A percentile compares a stretch with the other conserved stretches of the same genome.
Evolutionary conservation across 768 basidiomycete species (phyloP).

Genomic region (Boletellus ananiceps): DNA sequence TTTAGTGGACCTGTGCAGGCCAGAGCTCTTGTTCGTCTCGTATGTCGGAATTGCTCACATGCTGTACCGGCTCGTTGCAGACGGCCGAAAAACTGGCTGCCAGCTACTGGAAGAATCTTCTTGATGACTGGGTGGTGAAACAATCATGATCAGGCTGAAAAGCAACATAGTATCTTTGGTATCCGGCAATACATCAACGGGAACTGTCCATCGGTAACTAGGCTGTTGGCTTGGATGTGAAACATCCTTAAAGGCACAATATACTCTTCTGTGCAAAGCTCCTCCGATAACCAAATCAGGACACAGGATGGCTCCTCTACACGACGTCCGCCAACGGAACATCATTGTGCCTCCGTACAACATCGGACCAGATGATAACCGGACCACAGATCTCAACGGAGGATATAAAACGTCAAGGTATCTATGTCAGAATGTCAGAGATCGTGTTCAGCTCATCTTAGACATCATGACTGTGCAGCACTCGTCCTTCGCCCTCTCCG

Average conservation of each 20-base stretch:
- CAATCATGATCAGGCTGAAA: background rate
- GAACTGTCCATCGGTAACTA: background rate
- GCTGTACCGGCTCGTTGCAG: background rate
- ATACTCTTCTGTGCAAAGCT: background rate
- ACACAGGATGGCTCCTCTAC: background rate
- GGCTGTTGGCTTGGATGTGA: too few species aligned
- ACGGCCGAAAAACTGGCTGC: background rate
- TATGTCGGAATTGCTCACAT: background rate
- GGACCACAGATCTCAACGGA: background rate
- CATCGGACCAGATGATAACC: constrained; percentile 5
- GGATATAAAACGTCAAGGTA: constrained; percentile 6
- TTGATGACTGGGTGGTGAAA: background rate
- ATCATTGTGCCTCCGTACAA: background rate
- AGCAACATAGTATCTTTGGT: background rate
- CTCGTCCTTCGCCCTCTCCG: constrained; percentile 1
- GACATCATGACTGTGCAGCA: constrained; percentile 14
- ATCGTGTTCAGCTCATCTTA: background rate
- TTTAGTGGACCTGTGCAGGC: background rate
- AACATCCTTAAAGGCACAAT: background rate
- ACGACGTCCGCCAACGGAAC: background rate
- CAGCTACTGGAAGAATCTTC: background rate
- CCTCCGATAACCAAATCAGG: background rate
- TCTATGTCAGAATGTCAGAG: background rate
- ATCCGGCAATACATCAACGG: background rate
- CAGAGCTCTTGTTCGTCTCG: background rate